Base-by-base conservation (phyloP, 83 land plant species). In the Picea abies region DNA sequence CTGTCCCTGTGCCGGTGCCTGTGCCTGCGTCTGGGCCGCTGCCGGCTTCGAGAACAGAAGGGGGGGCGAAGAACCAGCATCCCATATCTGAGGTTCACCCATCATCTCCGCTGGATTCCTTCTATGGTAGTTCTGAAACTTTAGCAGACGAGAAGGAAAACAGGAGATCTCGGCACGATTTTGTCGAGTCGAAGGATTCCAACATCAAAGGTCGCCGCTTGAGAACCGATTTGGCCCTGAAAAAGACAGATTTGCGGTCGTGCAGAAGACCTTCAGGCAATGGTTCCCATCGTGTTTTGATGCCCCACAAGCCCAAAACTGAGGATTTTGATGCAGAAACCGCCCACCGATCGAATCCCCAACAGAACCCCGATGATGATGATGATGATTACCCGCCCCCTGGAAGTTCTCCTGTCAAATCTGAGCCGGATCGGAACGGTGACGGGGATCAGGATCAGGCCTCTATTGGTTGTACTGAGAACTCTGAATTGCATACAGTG, bases 121-220 rank as follows among this genome's bases (percentile, higher is more conserved):
- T 72, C 76, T 72, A 72, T 44, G 76, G 76, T 12, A 72, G 76
- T 39, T 72, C 76, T 41, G 76, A 72, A 9, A 72, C 76, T 20
- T 72, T 72, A 9, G 76, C 56, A 20, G 76, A 72, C 10, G 76
- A 72, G 56, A 52, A 52, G 2, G 76, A 72, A 4, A 72, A 72
- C 52, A 72, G 76, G 56, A 72, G n/a, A n/a, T 49, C 52, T n/a
- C 22, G 10, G 14, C 47, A 37, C n/a, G 76, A 72, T 72, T 72
- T 39, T 17, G 76, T 41, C 4, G 76, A 72, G 26, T 72, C 76
- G 4, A 72, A 44, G 72, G 58, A 52, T 52, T 52, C 58, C 1
- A 52, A 52, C 58, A 52, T 52, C 58, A 52, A 52, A 12, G 58
- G 14, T 52, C 58, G 58, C 2, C 58, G 58, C 12, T 52, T 52